phyloP scores from a whole-genome alignment of 768 basidiomycete species.

The Tulasnella sp. region DNA sequence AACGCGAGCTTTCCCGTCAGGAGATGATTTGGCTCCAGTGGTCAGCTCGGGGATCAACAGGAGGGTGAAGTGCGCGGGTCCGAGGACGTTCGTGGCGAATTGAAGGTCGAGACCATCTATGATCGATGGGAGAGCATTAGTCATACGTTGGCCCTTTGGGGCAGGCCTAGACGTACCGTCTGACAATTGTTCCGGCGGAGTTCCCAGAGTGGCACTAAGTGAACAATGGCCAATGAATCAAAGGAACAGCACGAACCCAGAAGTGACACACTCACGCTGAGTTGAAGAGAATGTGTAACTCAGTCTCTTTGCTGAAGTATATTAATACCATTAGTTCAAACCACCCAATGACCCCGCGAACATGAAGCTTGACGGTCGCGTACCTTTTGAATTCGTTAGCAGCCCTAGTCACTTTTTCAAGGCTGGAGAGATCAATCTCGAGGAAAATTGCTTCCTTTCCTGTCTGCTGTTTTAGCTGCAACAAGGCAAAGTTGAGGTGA shows the following conservation, averaged over 20 bases:
- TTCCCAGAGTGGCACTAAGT: conserved; percentile 32
- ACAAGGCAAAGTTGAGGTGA: not conserved
- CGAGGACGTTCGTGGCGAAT: conserved; percentile 28
- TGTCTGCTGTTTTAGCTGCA: conserved; percentile 25
- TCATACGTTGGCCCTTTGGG: not conserved
- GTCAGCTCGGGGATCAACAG: conserved; percentile 15
- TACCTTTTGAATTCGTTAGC: conserved; percentile 31
- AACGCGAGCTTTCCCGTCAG: conserved; percentile 28
- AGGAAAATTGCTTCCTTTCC: conserved; percentile 31
- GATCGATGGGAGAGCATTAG: not conserved
- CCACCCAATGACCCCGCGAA: not conserved
- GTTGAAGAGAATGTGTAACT: conserved; percentile 32
- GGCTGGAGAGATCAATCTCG: conserved; percentile 30
- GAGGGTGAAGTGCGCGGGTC: conserved; percentile 27
- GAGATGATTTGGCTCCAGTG: conserved; percentile 22
- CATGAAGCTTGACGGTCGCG: not conserved
- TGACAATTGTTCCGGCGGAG: conserved; percentile 30
- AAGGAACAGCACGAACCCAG: not conserved
- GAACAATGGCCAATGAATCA: not conserved
- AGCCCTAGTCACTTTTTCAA: conserved; percentile 26
- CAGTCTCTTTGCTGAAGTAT: conserved; percentile 26
- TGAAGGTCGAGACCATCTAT: conserved; percentile 27
- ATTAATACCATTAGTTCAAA: not conserved
- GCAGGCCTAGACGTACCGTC: not conserved
- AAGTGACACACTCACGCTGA: conserved; percentile 26